Base-by-base conservation (phyloP, 306 rosid species). In the Begonia loranthoides region DNA sequence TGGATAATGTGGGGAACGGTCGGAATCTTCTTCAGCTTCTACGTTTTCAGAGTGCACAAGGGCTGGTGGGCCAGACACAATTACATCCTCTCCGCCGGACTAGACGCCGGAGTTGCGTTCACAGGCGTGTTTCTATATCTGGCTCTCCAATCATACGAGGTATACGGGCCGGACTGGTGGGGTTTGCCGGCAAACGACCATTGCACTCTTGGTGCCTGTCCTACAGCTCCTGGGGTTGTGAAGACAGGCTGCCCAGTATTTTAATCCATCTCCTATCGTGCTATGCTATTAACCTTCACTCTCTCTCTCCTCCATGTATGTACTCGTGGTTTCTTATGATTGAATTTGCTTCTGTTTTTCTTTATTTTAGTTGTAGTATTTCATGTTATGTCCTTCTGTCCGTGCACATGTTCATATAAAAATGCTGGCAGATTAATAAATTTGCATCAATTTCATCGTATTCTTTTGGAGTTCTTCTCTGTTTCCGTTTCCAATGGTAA, bases 31-130 rank as follows among this genome's bases (percentile, higher is more conserved):
- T 81, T 84, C 79, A 81, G 81, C 51, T 59, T 68, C 49, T 78
- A 69, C 17, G 47, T 83, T 9, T 83, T 67, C 40, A 55, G 17
- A 0, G 70, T 40, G 48, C 60, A 54, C 44, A 78, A 78, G 66
- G 54, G 51, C 0, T 78, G 94, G 85, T 87, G 94, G 96, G 92
- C 81, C 3, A 62, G 83, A 12, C 81, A 83, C 13, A 87, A 73
- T 46, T 83, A 80, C 61, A 73, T 87, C 38, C 60, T 83, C 0
- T 78, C 96, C 3, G 94, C 87, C 24, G 94, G 68, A 17, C 56
- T 87, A 10, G 92, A 83, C 56, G 85, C 93, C 49, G 83, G 94
- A 0, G 58, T 79, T 49, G 88, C 96, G 50, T 78, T 81, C 21
- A 55, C 61, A 60, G 88, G 63, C 3, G 65, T 78, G 8, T 5